Percentiles rank a stretch among this genome's conserved stretches.
Evolutionary conservation across 2,329 filamentous ascomycete species (phyloP).

Genomic region (Cytospora paraplurivora): DNA sequence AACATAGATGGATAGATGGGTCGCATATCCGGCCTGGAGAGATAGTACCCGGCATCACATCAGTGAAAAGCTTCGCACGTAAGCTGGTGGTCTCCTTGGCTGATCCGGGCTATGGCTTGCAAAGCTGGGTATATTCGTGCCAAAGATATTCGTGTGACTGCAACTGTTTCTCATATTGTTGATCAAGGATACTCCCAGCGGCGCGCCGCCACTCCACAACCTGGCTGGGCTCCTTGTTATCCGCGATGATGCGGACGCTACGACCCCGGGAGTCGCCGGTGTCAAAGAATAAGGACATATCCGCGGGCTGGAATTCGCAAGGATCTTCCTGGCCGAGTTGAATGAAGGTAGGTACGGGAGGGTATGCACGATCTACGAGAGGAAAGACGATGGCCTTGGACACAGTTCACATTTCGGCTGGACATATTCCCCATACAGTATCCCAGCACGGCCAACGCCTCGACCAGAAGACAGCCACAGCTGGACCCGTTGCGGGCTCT

Average conservation of each 20-base stretch:
- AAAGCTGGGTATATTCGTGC: background rate
- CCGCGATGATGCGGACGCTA: background rate
- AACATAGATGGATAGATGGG: background rate
- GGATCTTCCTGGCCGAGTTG: background rate
- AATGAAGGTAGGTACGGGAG: too few species aligned
- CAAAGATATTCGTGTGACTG: background rate
- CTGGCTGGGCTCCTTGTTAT: background rate
- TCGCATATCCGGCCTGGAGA: background rate
- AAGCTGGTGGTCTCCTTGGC: background rate
- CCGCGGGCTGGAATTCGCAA: background rate
- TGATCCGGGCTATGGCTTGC: background rate
- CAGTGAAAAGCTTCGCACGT: background rate
- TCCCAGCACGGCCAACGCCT: slow-evolving; percentile 15
- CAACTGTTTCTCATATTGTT: background rate
- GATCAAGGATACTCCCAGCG: background rate
- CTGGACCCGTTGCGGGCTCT: background rate
- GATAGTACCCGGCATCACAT: slow-evolving; percentile 4
- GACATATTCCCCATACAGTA: slow-evolving; percentile 18
- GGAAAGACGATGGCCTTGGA: slow-evolving; percentile 8
- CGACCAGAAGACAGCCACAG: slow-evolving; percentile 16
- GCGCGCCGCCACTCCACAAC: background rate
- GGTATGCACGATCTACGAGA: background rate
- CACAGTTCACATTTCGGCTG: background rate
- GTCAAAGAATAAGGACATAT: background rate
- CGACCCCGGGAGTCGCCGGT: slow-evolving; percentile 2